Evolutionary conservation across 768 basidiomycete species (phyloP), one percentile per base, ranked within the genome.

Genomic region (Leccinum uliginosum): DNA sequence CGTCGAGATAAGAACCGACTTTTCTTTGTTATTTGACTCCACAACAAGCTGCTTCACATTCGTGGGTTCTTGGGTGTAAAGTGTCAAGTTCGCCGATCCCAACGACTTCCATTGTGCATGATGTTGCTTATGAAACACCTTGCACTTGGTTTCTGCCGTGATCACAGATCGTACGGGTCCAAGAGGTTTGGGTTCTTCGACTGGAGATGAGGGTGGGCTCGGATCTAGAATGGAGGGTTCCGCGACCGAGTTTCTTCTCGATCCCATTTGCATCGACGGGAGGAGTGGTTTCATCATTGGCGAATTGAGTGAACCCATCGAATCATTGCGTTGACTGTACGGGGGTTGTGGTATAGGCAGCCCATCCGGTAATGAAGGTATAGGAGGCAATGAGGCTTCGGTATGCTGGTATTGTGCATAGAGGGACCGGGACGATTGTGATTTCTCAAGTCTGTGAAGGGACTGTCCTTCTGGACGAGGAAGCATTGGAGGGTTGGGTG

Each of bases 61-160:
- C 24, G 87, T 91, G 26, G 93, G 92, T 55, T 81, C 77, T 68
- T 96, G 86, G 47, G 79, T 82, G 70, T 94, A 99, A 50, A 99
- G 78, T 67, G 89, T 93, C 61, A 98, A 79, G 64, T 85, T 85
- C 14, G 92, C 93, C 10, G 88, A 77, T 3, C 97, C 97, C 54
- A 98, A 78, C 1, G 91, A 86, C 75, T 97, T 99, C 97, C 97
- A 99, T 69, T 96, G 93, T n/a, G 89, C 87, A 67, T 98, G 95
- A 34, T 91, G 85, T 66, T 96, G 93, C 68, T 98, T 87, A 48
- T 97, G 76, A 75, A 98, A 99, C 23, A 98, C 87, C 73, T 98
- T 99, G 82, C 96, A 98, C 70, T 95, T 94, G 91, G 94, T 96
- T 67, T 92, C 86, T 12, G 91, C 92, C 9, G 90, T 83, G 59